phyloP scores from a whole-genome alignment of 2,329 filamentous ascomycete genomes.

The Phialophora expanda region DNA sequence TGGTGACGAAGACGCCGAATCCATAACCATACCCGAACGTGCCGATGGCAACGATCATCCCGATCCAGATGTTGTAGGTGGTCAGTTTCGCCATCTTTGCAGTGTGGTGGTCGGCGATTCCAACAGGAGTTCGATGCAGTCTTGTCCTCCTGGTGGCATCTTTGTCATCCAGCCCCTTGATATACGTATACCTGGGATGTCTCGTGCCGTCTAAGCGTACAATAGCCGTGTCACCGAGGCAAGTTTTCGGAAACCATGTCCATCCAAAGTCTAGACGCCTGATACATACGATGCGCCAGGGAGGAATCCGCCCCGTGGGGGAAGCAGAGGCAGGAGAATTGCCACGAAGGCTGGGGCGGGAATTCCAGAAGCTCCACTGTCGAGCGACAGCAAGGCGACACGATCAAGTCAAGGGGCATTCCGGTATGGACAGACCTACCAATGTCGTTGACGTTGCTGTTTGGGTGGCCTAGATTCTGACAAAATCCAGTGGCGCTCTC shows the following conservation, averaged over 20 bases:
- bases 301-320: slow-evolving; percentile 8
- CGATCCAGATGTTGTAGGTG: slow-evolving; percentile 21
- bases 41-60: slow-evolving; percentile 19
- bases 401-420: not conserved
- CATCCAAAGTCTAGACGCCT: not conserved
- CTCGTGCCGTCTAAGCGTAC: slow-evolving; percentile 9
- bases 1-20: slow-evolving; percentile 57
- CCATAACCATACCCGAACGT: slow-evolving; percentile 54
- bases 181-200: not conserved
- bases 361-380: too few relatives aligned
- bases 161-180: not conserved
- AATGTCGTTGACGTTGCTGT: not conserved
- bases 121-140: not conserved
- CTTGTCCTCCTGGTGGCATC: not conserved
- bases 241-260: not conserved
- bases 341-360: not conserved
- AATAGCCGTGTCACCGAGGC: slow-evolving; percentile 21
- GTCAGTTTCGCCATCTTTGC: slow-evolving; percentile 27
- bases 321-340: not conserved
- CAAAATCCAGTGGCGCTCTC: slow-evolving; percentile 8
- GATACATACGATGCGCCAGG: not conserved
- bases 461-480: slow-evolving; percentile 4
- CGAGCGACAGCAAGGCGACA: not conserved
- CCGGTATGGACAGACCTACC: not conserved
- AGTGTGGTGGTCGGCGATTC: not conserved